phyloP scores from a whole-genome alignment of 495 filamentous ascomycete genomes.

The Hypoxylon fuscum region DNA sequence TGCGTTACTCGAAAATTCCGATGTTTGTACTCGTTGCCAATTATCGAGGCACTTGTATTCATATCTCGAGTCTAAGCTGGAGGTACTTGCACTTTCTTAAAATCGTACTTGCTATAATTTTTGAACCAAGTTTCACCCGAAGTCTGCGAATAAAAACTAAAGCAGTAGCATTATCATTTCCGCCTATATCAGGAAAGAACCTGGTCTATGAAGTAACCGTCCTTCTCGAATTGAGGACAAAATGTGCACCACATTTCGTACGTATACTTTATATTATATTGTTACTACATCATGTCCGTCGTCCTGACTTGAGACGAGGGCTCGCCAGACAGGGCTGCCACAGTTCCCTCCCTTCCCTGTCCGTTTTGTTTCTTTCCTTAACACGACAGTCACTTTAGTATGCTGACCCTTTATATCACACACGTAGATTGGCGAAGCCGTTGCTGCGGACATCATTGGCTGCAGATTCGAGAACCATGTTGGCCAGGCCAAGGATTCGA shows the following conservation, averaged over 20 bases:
- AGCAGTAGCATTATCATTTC: not conserved
- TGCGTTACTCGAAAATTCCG: not conserved
- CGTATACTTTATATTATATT: conserved; percentile 10
- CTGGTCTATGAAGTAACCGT: not conserved
- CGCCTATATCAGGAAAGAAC: not conserved
- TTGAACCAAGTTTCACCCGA: no score
- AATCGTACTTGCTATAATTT: not conserved
- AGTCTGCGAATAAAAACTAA: not conserved
- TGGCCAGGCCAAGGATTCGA: conserved; percentile 47
- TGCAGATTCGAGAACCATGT: conserved; percentile 47
- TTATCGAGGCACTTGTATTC: not conserved
- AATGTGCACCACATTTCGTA: conserved; percentile 39
- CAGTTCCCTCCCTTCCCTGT: not conserved
- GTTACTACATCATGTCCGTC: not conserved
- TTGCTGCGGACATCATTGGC: conserved; percentile 53
- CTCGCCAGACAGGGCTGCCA: no score
- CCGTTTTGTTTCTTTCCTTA: no score
- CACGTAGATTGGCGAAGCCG: conserved; percentile 46
- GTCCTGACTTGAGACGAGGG: not conserved
- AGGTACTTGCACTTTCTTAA: not conserved
- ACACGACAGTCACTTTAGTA: not conserved
- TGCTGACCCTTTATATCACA: not conserved
- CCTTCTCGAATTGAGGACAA: not conserved
- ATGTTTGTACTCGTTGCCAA: not conserved
- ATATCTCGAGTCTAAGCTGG: not conserved